Base-by-base conservation (phyloP, 2,329 filamentous ascomycete genomes). In the Emergomyces pasteurianus region DNA sequence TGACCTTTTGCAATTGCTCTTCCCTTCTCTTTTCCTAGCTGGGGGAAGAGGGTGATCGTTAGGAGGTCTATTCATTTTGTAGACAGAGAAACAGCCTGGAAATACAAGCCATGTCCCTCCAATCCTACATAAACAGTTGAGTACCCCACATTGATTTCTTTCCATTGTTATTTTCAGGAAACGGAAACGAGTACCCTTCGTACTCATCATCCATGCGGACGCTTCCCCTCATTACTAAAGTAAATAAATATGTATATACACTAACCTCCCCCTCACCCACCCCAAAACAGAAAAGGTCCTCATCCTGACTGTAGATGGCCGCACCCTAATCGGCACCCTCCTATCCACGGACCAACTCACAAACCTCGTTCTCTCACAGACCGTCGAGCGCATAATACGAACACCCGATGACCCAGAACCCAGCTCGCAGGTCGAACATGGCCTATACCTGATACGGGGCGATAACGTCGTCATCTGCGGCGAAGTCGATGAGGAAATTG, bases 401-500 rank as follows among this genome's bases (percentile, higher is more conserved):
- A 87, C 88, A 1, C 82, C 83, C 50, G 92, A 96, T 71, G 90
- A 96, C 70, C 82, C 85, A 47, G 90, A 95, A 67, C 83, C 87
- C 0, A 95, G 88, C 50, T 84, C 86, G 62, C 85, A 94, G 71
- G 86, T 94, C 21, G 85, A 88, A 4, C 84, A 96, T 64, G 94
- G 94, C 1, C 77, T 97, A 6, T 97, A 96, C 73, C 82, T 99
- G 61, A 89, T 99, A 61, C 84, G 94, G 63, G 94, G 94, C 58
- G 94, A 99, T 73, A 96, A 95, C 70, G 92, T 99, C 55, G 92
- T 91, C 64, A 81, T 95, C 18, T 89, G 94, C 61, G 94, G 94
- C 1, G 79, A 95, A 61, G 86, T 99, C 38, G 91, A 99, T 73
- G 92, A 96, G 75, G 83, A 88, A 67, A 79, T 97, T 62, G 94